These are phyloP conservation scores for Oenanthe sinensis DNA, from an alignment of 129 eudicot genomes.

Conservation along the genomic window DNA sequence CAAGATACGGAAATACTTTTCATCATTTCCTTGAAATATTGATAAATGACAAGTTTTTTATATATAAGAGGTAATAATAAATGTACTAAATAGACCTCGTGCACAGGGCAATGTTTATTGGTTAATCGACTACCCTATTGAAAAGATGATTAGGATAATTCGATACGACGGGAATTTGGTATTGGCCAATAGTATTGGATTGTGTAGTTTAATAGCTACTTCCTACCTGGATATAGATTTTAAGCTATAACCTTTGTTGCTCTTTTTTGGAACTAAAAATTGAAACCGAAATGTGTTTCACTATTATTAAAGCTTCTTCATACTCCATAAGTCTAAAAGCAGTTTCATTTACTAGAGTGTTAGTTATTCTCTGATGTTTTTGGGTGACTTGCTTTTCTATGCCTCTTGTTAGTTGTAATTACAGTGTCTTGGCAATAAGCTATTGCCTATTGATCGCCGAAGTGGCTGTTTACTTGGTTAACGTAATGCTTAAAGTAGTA, in stretches of 20 bases:
- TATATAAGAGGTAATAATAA: background rate
- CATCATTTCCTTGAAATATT: background rate
- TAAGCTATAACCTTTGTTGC: background rate
- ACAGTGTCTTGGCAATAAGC: too few relatives aligned
- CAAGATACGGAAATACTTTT: background rate
- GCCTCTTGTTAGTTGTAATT: too few relatives aligned
- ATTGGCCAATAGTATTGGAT: background rate
- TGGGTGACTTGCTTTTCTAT: too few relatives aligned
- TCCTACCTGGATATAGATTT: background rate
- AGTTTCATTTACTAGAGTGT: background rate
- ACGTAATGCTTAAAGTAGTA: too few relatives aligned
- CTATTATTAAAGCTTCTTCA: background rate
- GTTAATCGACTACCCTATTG: too few relatives aligned
- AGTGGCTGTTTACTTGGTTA: too few relatives aligned
- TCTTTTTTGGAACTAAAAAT: too few relatives aligned
- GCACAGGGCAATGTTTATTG: background rate
- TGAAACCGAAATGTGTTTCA: background rate
- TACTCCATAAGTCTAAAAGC: background rate
- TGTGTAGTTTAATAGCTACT: background rate
- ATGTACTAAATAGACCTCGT: background rate
- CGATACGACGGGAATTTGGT: background rate
- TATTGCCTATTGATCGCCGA: too few relatives aligned
- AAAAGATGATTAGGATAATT: background rate
- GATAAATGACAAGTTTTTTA: background rate
- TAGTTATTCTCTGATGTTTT: background rate